These are phyloP conservation scores for Tolypocladium nubicola DNA, from an alignment of 2,329 filamentous ascomycete species.

Conservation along the genomic window DNA sequence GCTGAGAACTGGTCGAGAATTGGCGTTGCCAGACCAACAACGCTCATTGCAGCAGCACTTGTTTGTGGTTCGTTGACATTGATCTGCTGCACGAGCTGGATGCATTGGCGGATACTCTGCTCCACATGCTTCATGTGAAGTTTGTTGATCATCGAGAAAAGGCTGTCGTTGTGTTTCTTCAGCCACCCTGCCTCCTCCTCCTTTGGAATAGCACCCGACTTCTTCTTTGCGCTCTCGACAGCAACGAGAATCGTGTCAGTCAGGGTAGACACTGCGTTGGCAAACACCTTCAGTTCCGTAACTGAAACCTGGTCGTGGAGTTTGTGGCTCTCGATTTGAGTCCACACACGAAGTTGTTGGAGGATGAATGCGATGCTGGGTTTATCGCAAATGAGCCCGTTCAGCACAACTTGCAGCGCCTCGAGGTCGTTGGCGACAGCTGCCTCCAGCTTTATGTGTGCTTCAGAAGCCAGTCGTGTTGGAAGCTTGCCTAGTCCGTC, in stretches of 20 bases:
- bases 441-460: slow-evolving; percentile 19
- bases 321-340: slow-evolving; percentile 21
- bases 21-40: slow-evolving; percentile 37
- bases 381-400: slow-evolving; percentile 23
- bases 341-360: slow-evolving; percentile 57
- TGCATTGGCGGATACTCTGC: slow-evolving; percentile 24
- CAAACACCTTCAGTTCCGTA: slow-evolving; percentile 33
- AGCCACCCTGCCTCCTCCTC: slow-evolving; percentile 26
- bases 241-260: slow-evolving; percentile 70
- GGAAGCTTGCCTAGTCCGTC: slow-evolving; percentile 38
- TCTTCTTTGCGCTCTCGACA: slow-evolving; percentile 59
- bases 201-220: slow-evolving; percentile 28
- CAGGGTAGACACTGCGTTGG: slow-evolving; percentile 48
- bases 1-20: slow-evolving; percentile 64
- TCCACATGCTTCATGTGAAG: slow-evolving; percentile 50
- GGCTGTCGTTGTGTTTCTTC: slow-evolving; percentile 34
- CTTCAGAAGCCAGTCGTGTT: slow-evolving; percentile 32
- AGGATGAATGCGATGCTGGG: slow-evolving; percentile 56
- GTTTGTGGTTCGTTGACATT: slow-evolving; percentile 15
- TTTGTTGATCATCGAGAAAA: slow-evolving; percentile 42
- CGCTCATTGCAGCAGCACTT: slow-evolving; percentile 18
- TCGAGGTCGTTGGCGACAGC: slow-evolving; percentile 25
- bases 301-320: slow-evolving; percentile 4
- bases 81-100: slow-evolving; percentile 23
- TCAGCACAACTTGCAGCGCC: slow-evolving; percentile 29